Percentiles rank a stretch among this genome's conserved stretches.
These are phyloP conservation scores for Isoetes taiwanensis DNA, from an alignment of 75 land plant species.

Conservation along the genomic window DNA sequence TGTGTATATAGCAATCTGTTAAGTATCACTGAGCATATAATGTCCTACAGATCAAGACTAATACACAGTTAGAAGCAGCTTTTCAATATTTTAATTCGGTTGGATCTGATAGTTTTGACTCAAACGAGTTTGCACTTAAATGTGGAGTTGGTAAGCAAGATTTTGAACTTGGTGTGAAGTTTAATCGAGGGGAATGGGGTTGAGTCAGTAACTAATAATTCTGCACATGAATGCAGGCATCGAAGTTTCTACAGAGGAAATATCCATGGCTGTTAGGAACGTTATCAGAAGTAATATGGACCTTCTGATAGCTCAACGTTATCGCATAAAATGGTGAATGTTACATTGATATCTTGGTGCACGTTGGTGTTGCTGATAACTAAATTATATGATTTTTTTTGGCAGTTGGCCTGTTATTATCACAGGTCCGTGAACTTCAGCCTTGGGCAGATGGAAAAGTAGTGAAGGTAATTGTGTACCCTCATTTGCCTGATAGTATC, in stretches of 20 bases:
- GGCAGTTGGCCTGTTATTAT: constrained; percentile 72
- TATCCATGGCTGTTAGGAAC: constrained; percentile 33
- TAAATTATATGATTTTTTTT: too few relatives aligned
- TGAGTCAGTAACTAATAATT: not conserved
- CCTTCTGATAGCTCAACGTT: constrained; percentile 55
- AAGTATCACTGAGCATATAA: not conserved
- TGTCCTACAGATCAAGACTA: constrained; percentile 59
- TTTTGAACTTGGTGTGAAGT: not conserved
- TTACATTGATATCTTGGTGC: too few relatives aligned
- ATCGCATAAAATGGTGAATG: constrained; percentile 67
- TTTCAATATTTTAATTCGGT: constrained; percentile 34
- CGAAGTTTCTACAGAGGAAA: constrained; percentile 65
- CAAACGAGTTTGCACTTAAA: constrained; percentile 60
- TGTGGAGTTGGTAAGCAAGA: constrained; percentile 91
- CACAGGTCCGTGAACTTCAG: constrained; percentile 54
- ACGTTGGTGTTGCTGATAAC: too few relatives aligned
- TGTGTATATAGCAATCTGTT: not conserved
- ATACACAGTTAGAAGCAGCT: constrained; percentile 86
- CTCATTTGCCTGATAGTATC: not conserved
- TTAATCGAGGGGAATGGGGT: not conserved
- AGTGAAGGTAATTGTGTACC: constrained; percentile 44
- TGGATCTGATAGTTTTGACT: constrained; percentile 42
- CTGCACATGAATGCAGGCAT: constrained; percentile 34
- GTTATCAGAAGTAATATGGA: constrained; percentile 48
- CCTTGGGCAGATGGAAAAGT: constrained; percentile 90